Evolutionary conservation across 805 yeast species (phyloP), one percentile per base, ranked within the genome.

Genomic region (Saturnispora galanensis): DNA sequence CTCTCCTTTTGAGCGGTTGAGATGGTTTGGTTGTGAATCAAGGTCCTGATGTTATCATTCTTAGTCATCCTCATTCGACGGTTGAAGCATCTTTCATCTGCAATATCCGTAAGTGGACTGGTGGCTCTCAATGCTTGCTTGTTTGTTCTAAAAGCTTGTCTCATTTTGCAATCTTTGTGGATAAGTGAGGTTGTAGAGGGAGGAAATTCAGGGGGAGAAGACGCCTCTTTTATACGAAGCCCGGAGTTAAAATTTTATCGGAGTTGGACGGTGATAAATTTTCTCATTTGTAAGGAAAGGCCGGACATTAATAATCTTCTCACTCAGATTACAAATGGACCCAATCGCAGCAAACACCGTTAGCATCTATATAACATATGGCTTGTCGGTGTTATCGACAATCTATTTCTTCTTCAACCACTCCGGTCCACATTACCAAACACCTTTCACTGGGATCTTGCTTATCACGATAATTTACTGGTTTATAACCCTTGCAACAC

Each of bases 361-460:
- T 35, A 55, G 76, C 11, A 70, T 81, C 16, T 64, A 76, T 29
- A 56, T 73, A 12, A 71, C 88, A 7, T 74, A 76, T 56, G 67
- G 65, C 3, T 67, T 83, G 28, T 70, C 88, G 2, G 61, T 70
- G 8, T 74, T 73, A 52, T 82, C 79, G 32, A 16, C 42, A 3
- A 70, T 76, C 48, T 50, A 78, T 47, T 69, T 74, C 47, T 76
- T 77, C 58, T 68, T 77, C 32, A 69, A 77, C 44, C 67, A 73
- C 37, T 70, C 71, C 13, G 66, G 64, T 31, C 63, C 52, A 6
- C 64, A 69, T 40, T 66, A 69, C 41, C 63, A 71, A 50, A 85
- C 93, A 3, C 93, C 95, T 11, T 84, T 84, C 67, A 74, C 87
- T 2, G 77, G 78, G 12, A 70, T 71, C 47, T 58, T 70, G 10